Base-by-base conservation (phyloP, 2,329 filamentous ascomycete species). In the Phoma sp. region DNA sequence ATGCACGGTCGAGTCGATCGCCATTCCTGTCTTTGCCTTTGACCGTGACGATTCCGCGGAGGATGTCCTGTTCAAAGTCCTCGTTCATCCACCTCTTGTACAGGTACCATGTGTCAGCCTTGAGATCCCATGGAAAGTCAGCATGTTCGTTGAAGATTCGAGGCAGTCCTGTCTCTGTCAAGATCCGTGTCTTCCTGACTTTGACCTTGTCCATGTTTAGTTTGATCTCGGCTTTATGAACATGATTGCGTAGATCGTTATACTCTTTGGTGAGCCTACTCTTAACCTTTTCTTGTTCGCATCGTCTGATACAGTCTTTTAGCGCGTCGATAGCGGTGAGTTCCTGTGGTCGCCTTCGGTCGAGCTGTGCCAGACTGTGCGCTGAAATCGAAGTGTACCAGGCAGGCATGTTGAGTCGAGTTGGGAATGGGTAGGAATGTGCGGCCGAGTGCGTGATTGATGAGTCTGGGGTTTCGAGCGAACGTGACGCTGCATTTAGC, bases 101-200 rank as follows among this genome's bases (percentile, higher is more conserved):
- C 0, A 84, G 61, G 18, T 79, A 75, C 33, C 74, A 65, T 0
- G 80, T 76, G 50, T 84, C 81, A 0, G 77, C 76, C 15, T 69
- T 65, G 10, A 84, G 71, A 52, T 84, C 81, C 47, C 61, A 75
- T 0, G 81, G 81, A 32, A 77, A 80, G 0, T 61, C 15, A 1
- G 60, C 30, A 3, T 54, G 56, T 5, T 55, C 64, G 6, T 17
- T 39, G 57, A 82, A 81, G 10, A 83, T 75, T 0, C 68, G 66
- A 0, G 74, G 71, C 0, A 83, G 64, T 0, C 79, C 79, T 4
- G 38, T 54, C 1, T 75, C 65, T 26, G 71, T 56, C 0, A 81
- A 65, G 43, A 80, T 74, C 1, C 66, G 60, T 1, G 68, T 63
- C 34, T 71, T 72, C 2, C 71, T 66, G 1, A 80, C 46, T 0